A percentile compares a stretch with the other conserved stretches of the same genome.
These are phyloP conservation scores for Fragaria iinumae DNA, from an alignment of 306 rosid genomes.

Conservation along the genomic window DNA sequence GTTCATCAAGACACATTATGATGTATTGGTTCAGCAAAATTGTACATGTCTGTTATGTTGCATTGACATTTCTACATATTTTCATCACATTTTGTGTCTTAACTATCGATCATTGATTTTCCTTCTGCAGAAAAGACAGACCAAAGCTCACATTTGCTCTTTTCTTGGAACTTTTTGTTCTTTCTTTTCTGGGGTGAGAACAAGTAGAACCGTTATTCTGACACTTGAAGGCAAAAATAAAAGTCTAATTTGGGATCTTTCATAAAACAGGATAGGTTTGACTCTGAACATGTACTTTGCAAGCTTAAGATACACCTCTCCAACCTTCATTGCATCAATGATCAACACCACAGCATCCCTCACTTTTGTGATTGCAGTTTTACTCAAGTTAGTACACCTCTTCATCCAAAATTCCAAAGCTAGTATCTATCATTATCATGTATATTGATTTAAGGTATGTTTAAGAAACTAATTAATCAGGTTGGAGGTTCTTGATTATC, in stretches of 20 bases:
- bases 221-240: not conserved
- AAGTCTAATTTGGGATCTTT: not conserved
- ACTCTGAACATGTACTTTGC: constrained; percentile 68
- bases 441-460: not conserved
- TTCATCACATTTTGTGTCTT: not conserved
- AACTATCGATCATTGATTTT: not conserved
- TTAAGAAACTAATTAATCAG: constrained; percentile 23
- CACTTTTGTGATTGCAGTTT: constrained; percentile 68
- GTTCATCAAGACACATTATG: not conserved
- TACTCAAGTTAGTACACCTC: constrained; percentile 42
- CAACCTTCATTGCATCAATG: constrained; percentile 66
- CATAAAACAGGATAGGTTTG: constrained; percentile 50
- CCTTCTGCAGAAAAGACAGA: constrained; percentile 46
- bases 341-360: constrained; percentile 64
- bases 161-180: constrained; percentile 64
- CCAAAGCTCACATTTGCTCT: constrained; percentile 56
- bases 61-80: not conserved
- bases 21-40: not conserved
- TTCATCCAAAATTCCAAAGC: not conserved
- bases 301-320: constrained; percentile 71
- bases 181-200: constrained; percentile 72
- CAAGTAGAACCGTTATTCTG: not conserved
- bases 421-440: not conserved
- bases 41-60: not conserved
- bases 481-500: constrained; percentile 49